Evolutionary conservation across 768 basidiomycete species (phyloP).

Genomic region (Boletus subparvulus): DNA sequence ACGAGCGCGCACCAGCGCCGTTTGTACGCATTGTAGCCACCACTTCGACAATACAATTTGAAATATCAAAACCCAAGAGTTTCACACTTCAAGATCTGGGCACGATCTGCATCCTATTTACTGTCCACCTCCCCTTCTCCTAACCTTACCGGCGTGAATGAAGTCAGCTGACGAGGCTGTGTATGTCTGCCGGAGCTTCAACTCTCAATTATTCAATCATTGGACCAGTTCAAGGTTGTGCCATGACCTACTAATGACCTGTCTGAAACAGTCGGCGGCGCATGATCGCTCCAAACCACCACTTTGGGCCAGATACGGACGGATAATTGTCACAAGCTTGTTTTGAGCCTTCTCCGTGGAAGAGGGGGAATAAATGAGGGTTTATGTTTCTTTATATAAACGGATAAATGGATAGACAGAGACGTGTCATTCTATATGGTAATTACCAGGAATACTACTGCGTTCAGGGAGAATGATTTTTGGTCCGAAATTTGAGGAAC

Average conservation of each 20-base stretch:
- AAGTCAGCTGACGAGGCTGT: background rate
- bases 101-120: no score
- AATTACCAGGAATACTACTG: background rate
- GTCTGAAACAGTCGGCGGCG: background rate
- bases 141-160: background rate
- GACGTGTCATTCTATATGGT: background rate
- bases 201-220: background rate
- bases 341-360: background rate
- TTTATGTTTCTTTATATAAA: background rate
- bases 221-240: background rate
- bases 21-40: background rate
- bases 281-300: background rate
- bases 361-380: background rate
- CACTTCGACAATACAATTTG: slow-evolving; percentile 9
- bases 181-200: slow-evolving; percentile 6
- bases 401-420: background rate
- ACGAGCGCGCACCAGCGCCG: background rate
- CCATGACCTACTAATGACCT: background rate
- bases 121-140: background rate
- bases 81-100: slow-evolving; percentile 1
- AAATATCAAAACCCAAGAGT: slow-evolving; percentile 20
- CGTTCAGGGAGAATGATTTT: background rate
- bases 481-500: background rate
- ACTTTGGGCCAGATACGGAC: background rate
- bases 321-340: background rate